These are phyloP conservation scores for Hansenula sp. DNA, from an alignment of 1,139 yeast species.

Conservation along the genomic window DNA sequence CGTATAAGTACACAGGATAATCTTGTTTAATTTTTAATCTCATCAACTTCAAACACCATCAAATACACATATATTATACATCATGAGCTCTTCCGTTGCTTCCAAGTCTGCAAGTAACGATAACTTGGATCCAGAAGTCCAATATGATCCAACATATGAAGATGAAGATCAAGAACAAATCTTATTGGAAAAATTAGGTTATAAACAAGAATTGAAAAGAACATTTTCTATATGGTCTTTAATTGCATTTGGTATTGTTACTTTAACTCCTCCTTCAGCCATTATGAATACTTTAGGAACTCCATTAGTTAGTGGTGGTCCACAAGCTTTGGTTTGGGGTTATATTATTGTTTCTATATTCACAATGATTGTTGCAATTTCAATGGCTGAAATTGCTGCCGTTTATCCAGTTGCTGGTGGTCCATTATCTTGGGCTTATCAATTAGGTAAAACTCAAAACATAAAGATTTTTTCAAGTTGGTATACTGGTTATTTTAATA, in stretches of 20 bases:
- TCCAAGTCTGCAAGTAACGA: too few relatives aligned
- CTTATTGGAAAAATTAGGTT: conserved; percentile 28
- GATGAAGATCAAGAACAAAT: conserved; percentile 10
- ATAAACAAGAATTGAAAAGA: conserved; percentile 33
- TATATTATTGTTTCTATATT: conserved; percentile 22
- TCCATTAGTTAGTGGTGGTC: conserved; percentile 23
- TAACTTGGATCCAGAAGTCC: too few relatives aligned
- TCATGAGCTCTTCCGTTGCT: too few relatives aligned
- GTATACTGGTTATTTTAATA: conserved; percentile 23
- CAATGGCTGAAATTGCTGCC: conserved; percentile 24
- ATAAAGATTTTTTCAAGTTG: conserved; percentile 7
- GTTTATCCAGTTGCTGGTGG: conserved; percentile 23
- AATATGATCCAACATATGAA: too few relatives aligned
- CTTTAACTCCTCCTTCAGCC: conserved; percentile 34
- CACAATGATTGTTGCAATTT: conserved; percentile 21
- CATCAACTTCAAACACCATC: too few relatives aligned
- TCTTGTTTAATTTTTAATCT: too few relatives aligned
- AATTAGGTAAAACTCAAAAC: conserved; percentile 40
- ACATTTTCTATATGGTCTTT: conserved; percentile 30
- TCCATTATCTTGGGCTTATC: conserved; percentile 20
- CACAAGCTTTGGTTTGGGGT: conserved; percentile 24
- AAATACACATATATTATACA: too few relatives aligned
- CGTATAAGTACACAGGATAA: too few relatives aligned
- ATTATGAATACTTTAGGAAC: conserved; percentile 27
- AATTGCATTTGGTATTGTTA: conserved; percentile 32